These are phyloP conservation scores for Kazachstania psychrophila DNA, from an alignment of 805 yeast genomes.

Conservation along the genomic window DNA sequence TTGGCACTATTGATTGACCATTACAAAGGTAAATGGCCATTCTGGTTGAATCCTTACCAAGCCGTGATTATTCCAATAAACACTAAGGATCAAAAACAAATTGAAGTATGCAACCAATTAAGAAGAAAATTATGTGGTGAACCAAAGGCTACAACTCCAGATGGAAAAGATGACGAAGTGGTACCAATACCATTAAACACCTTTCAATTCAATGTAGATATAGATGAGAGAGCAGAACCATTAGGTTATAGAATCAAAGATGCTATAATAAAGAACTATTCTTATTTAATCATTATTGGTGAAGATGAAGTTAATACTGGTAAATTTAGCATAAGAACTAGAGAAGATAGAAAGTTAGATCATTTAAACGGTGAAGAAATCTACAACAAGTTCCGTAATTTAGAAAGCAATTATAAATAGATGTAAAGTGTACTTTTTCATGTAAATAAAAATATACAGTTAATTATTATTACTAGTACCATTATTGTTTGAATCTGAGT, in stretches of 20 bases:
- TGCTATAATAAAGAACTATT: conserved; percentile 64
- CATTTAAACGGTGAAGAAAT: conserved; percentile 43
- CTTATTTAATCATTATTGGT: conserved; percentile 77
- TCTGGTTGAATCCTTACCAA: conserved; percentile 92
- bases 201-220: conserved; percentile 60
- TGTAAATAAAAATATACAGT: background rate
- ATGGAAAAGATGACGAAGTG: conserved; percentile 24
- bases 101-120: conserved; percentile 43
- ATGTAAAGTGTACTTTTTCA: background rate
- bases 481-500: conserved; percentile 61
- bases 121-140: conserved; percentile 42
- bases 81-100: conserved; percentile 38
- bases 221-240: conserved; percentile 68
- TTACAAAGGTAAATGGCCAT: conserved; percentile 91
- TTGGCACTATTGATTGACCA: conserved; percentile 86
- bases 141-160: conserved; percentile 15
- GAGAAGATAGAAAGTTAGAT: conserved; percentile 39
- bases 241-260: conserved; percentile 75
- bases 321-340: conserved; percentile 53
- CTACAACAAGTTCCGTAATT: conserved; percentile 40
- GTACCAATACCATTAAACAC: conserved; percentile 48
- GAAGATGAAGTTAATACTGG: conserved; percentile 63
- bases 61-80: conserved; percentile 76
- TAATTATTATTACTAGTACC: background rate
- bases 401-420: conserved; percentile 44